Conservation (phyloP, 345 rosid species). For the Eucalyptus virginea region DNA sequence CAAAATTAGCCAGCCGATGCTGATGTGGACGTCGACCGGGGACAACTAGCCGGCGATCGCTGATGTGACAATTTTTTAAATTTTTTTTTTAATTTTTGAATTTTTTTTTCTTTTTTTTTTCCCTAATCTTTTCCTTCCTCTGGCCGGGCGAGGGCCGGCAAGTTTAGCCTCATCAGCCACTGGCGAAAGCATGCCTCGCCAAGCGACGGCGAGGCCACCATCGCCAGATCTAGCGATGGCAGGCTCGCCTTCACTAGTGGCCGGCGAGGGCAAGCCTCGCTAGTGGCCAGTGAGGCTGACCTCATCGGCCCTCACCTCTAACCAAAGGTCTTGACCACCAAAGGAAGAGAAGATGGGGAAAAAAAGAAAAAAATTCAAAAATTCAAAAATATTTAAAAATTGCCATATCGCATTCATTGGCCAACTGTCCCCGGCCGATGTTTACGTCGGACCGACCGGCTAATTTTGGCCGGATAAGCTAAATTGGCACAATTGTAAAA, state of each 20-base stretch:
- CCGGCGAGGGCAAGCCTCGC: accelerated
- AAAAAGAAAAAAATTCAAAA: no score
- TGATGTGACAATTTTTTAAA: no score
- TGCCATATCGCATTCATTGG: accelerated
- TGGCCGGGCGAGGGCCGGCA: accelerated
- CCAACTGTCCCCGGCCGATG: accelerated
- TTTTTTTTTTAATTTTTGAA: no score
- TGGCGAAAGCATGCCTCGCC: accelerated
- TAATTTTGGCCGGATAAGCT: accelerated
- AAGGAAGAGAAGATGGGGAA: no score
- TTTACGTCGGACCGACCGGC: accelerated
- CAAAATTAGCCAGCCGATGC: accelerated
- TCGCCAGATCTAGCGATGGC: accelerated
- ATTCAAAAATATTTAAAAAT: no score
- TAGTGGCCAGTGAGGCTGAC: no score
- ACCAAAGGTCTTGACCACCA: no score
- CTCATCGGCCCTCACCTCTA: no score
- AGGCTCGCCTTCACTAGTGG: no score
- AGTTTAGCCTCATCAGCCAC: accelerated
- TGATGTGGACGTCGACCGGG: accelerated
- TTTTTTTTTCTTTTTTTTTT: no score
- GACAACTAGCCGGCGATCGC: accelerated
- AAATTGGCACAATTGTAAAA: no score
- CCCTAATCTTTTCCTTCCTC: accelerated
- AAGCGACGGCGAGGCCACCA: accelerated